Evolutionary conservation across 768 basidiomycete genomes (phyloP).

Genomic region (Psilocybe tampanensis): DNA sequence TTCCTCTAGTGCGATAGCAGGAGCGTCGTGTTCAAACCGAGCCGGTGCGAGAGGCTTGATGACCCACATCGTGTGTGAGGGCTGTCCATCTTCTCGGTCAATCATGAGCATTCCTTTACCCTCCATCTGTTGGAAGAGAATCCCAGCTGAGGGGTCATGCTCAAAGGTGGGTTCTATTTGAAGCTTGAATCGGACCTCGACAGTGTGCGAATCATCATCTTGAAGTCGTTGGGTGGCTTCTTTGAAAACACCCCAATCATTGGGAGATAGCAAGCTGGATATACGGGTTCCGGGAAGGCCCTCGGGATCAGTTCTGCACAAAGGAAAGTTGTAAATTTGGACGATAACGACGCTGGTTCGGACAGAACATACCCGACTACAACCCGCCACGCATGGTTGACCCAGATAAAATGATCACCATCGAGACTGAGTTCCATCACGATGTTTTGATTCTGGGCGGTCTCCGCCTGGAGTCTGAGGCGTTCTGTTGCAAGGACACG

Average conservation of each 20-base stretch:
- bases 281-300: constrained; percentile 79
- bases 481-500: constrained; percentile 89
- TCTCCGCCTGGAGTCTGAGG: constrained; percentile 87
- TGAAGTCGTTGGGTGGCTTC: constrained; percentile 85
- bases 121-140: constrained; percentile 85
- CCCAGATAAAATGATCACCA: constrained; percentile 93
- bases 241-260: constrained; percentile 81
- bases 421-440: constrained; percentile 94
- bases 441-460: constrained; percentile 93
- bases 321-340: neutral
- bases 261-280: constrained; percentile 76
- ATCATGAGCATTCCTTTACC: constrained; percentile 99
- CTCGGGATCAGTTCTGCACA: constrained; percentile 76
- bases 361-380: constrained; percentile 75
- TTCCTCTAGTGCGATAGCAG: constrained; percentile 58
- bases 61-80: constrained; percentile 99
- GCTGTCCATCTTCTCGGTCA: constrained; percentile 83
- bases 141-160: constrained; percentile 53
- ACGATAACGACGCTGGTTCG: too few species aligned
- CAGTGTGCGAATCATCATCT: constrained; percentile 91
- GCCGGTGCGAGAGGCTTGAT: constrained; percentile 80
- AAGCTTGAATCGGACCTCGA: constrained; percentile 89
- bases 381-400: constrained; percentile 93
- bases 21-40: constrained; percentile 67
- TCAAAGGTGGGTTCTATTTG: constrained; percentile 68